Base-by-base conservation (phyloP, 2,329 filamentous ascomycete genomes). In the Pseudogymnoascus sp. region DNA sequence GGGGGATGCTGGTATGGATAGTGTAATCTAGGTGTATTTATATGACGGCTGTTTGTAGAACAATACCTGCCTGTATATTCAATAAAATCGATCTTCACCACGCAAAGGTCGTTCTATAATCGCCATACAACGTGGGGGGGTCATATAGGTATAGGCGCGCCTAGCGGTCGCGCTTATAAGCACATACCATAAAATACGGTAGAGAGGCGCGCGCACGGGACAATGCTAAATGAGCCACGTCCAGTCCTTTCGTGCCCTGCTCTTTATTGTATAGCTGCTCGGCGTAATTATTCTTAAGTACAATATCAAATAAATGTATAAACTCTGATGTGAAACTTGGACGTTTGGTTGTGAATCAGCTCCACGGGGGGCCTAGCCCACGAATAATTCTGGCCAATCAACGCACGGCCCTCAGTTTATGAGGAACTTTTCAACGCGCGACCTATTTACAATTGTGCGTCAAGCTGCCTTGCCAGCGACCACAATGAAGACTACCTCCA, bases 371-470 rank as follows among this genome's bases (percentile, higher is more conserved):
- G n/a, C 33, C 47, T 54, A 54, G 47, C 47, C 28, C 47, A 54
- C n/a, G 28, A 54, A 54, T 54, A 20, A 54, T 33, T 54, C 47
- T 20, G 33, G 47, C 47, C 47, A 54, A 54, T 54, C 47, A 54
- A 54, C 47, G 47, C 47, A 54, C 47, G 47, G 47, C 47, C 47
- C 47, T 54, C 47, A 6, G 47, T 54, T 33, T 54, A 54, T 54
- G 47, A 54, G 47, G 47, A 54, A 54, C 47, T 54, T 54, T 54
- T 54, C 47, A 54, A 54, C 47, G 47, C 47, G 47, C 47, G 28
- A 54, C 47, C 47, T 54, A 33, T 54, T 54, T 33, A 33, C 47
- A 54, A 14, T 54, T 54, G 47, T 54, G 47, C 28, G 47, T 54
- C 28, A 54, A 54, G 47, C 47, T 54, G 47, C 47, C n/a, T 54